Percentiles rank a stretch among this genome's conserved stretches.
Conservation (phyloP, 2,329 filamentous ascomycete genomes). For the Sporothrix inflata region DNA sequence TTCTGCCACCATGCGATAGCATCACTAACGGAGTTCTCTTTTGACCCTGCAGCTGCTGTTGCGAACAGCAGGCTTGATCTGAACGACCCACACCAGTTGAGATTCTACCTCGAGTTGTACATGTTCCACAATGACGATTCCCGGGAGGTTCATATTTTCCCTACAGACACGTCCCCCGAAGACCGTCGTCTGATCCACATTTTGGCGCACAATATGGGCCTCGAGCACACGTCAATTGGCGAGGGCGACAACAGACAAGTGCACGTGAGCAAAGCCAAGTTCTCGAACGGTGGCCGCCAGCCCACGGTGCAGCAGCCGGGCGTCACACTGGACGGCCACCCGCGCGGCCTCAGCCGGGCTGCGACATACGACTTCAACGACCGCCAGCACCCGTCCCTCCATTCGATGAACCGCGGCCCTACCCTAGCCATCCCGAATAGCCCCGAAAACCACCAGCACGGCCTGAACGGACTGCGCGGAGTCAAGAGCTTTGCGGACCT, state of each 20-base stretch:
- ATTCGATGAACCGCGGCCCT: conserved; percentile 77
- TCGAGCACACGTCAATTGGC: conserved; percentile 89
- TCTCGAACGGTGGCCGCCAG: conserved; percentile 40
- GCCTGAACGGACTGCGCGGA: conserved; percentile 80
- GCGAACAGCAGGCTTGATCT: conserved; percentile 62
- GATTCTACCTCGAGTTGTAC: conserved; percentile 87
- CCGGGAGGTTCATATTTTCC: conserved; percentile 83
- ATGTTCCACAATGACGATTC: conserved; percentile 75
- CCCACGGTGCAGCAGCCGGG: conserved; percentile 61
- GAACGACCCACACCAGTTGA: conserved; percentile 84
- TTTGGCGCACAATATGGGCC: conserved; percentile 89
- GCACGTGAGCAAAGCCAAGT: conserved; percentile 76
- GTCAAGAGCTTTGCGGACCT: conserved; percentile 97
- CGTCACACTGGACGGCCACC: conserved; percentile 73
- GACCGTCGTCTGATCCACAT: conserved; percentile 92
- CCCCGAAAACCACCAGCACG: conserved; percentile 59
- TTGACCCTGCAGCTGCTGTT: neutral
- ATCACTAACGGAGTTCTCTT: neutral
- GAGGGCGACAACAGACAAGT: conserved; percentile 86
- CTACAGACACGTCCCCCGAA: conserved; percentile 75
- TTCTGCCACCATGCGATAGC: neutral
- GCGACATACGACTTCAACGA: conserved; percentile 97
- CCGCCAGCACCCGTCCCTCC: conserved; percentile 46
- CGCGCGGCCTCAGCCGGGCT: conserved; percentile 84
- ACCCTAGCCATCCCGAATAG: conserved; percentile 89